Evolutionary conservation across 352 stramenopile genomes (phyloP).

Genomic region (Phytopythium cucurbitacearum): DNA sequence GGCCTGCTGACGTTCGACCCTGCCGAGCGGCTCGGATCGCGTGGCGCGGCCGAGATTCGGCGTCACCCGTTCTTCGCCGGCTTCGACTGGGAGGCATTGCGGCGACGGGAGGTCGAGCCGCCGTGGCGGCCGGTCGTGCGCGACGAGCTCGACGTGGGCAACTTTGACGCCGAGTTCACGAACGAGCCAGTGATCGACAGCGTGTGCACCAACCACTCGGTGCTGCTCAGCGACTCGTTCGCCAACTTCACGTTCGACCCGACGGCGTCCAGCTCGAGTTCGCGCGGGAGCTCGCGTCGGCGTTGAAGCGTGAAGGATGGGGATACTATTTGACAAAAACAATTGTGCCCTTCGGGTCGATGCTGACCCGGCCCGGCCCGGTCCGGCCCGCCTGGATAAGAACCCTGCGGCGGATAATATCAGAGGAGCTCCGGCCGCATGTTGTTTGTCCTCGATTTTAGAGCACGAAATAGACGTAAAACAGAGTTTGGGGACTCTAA

Average conservation of each 20-base stretch:
- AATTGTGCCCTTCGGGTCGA: too few species aligned
- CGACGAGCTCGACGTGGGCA: slow-evolving; percentile 71
- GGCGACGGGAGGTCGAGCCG: slow-evolving; percentile 46
- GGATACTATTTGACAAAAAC: too few species aligned
- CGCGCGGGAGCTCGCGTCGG: slow-evolving; percentile 20
- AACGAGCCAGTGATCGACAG: slow-evolving; percentile 71
- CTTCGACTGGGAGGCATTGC: slow-evolving; percentile 80
- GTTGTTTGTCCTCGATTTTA: too few species aligned
- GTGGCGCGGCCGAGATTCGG: slow-evolving; percentile 65
- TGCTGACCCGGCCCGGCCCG: too few species aligned
- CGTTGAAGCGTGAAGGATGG: background rate
- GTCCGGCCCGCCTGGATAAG: too few species aligned
- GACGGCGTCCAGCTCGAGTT: slow-evolving; percentile 33
- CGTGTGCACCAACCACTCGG: slow-evolving; percentile 60
- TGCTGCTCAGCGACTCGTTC: slow-evolving; percentile 56
- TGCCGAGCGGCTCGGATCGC: slow-evolving; percentile 51
- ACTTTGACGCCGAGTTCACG: slow-evolving; percentile 78
- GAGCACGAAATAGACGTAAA: too few species aligned
- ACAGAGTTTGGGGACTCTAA: too few species aligned
- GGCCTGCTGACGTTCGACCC: slow-evolving; percentile 78
- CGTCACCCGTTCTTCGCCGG: slow-evolving; percentile 82
- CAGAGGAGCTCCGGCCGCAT: too few species aligned
- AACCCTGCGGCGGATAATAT: too few species aligned
- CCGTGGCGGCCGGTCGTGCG: slow-evolving; percentile 64
- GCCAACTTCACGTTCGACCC: slow-evolving; percentile 77